These are phyloP conservation scores for Kockiozyma suomiensis DNA, from an alignment of 805 yeast species.

Conservation along the genomic window DNA sequence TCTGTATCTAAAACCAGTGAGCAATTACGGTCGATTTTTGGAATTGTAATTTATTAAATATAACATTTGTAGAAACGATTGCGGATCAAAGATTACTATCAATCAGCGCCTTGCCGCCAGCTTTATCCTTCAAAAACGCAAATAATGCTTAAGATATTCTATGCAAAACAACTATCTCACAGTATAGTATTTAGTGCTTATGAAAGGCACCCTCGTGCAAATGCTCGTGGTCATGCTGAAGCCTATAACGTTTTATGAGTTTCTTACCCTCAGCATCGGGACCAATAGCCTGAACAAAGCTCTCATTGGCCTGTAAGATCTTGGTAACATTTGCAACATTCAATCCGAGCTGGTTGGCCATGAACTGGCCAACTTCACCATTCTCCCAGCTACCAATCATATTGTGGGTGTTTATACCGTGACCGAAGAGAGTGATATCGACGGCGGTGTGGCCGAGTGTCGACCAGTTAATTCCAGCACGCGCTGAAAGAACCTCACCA, in stretches of 20 bases:
- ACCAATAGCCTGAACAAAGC: conserved; percentile 26
- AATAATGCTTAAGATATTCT: background rate
- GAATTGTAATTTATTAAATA: too few species aligned
- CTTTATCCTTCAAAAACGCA: background rate
- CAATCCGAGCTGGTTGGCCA: conserved; percentile 55
- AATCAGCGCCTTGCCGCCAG: background rate
- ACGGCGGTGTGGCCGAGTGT: conserved; percentile 97
- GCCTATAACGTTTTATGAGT: conserved; percentile 17
- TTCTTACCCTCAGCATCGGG: conserved; percentile 18
- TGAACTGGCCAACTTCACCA: conserved; percentile 75
- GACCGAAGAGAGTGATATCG: conserved; percentile 88
- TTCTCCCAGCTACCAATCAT: conserved; percentile 85
- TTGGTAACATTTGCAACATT: conserved; percentile 39
- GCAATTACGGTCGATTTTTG: too few species aligned
- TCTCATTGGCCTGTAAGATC: conserved; percentile 33
- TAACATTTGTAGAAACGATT: too few species aligned
- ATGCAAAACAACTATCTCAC: conserved; percentile 2
- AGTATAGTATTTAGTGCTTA: background rate
- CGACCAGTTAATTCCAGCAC: conserved; percentile 94
- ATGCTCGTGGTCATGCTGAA: conserved; percentile 29
- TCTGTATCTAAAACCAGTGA: background rate
- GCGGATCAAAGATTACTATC: too few species aligned
- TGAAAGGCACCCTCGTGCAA: conserved; percentile 19
- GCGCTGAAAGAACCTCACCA: conserved; percentile 70
- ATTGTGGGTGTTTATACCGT: conserved; percentile 59